Evolutionary conservation across 441 rosid genomes (phyloP).

Genomic region (Pelargonium fulgidum): DNA sequence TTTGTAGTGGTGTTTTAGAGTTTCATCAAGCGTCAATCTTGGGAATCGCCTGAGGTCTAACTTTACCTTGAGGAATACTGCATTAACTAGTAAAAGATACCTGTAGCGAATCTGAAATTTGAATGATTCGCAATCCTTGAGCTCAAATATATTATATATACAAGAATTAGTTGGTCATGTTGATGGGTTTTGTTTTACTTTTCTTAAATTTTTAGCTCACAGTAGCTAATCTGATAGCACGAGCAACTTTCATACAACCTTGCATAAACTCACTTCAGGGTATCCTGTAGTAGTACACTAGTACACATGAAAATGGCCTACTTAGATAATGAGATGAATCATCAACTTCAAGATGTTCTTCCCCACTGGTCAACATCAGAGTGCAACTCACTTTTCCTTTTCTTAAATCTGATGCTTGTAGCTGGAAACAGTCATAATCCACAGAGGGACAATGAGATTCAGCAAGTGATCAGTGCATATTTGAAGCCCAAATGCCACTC

Average conservation of each 20-base stretch:
- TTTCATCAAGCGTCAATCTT: conserved; percentile 11
- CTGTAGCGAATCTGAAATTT: not conserved
- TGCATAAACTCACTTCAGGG: not conserved
- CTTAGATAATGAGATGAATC: not conserved
- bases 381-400: conserved; percentile 10
- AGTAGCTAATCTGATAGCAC: not conserved
- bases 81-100: not conserved
- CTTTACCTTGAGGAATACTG: not conserved
- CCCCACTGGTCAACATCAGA: not conserved
- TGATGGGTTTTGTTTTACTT: not conserved
- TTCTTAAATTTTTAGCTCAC: not conserved
- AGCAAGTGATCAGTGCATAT: conserved; percentile 73
- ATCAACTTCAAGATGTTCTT: not conserved
- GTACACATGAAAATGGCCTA: not conserved
- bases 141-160: not conserved
- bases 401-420: conserved; percentile 15
- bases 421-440: conserved; percentile 33
- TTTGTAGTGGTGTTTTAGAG: conserved; percentile 15
- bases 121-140: not conserved
- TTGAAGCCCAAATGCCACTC: conserved; percentile 71
- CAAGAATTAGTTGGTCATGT: not conserved
- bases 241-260: not conserved
- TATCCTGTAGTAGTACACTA: not conserved
- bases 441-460: conserved; percentile 36
- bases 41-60: conserved; percentile 4